Evolutionary conservation across 2,329 filamentous ascomycete species (phyloP).

Genomic region (Cladophialophora exuberans): DNA sequence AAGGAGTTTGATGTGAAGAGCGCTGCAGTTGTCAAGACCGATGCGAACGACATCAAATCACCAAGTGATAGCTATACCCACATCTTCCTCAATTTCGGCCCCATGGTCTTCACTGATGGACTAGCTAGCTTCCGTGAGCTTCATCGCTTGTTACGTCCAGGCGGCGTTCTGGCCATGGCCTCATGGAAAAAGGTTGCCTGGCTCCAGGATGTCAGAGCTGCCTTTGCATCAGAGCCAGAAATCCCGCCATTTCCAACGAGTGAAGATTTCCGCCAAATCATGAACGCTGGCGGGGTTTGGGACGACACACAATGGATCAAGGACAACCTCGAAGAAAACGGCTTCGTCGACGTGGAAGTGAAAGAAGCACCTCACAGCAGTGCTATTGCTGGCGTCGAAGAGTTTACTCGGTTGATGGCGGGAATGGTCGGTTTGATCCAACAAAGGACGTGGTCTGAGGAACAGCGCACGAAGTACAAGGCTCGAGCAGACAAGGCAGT

Average conservation of each 20-base stretch:
- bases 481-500: slow-evolving; percentile 15
- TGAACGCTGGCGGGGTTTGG: slow-evolving; percentile 14
- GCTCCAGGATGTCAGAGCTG: slow-evolving; percentile 34
- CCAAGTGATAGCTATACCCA: slow-evolving; percentile 45
- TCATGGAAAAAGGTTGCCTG: slow-evolving; percentile 43
- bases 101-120: slow-evolving; percentile 52
- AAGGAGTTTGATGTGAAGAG: slow-evolving; percentile 52
- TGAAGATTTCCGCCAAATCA: slow-evolving; percentile 18
- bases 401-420: slow-evolving; percentile 10
- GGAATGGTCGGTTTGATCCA: slow-evolving; percentile 15
- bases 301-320: slow-evolving; percentile 12
- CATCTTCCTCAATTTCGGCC: slow-evolving; percentile 52
- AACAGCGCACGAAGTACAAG: slow-evolving; percentile 17
- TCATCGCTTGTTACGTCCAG: slow-evolving; percentile 40
- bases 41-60: slow-evolving; percentile 53
- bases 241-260: slow-evolving; percentile 35
- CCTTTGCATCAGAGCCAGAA: slow-evolving; percentile 35
- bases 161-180: slow-evolving; percentile 40
- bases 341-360: slow-evolving; percentile 21
- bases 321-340: background rate
- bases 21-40: slow-evolving; percentile 47
- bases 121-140: slow-evolving; percentile 39
- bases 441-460: slow-evolving; percentile 15
- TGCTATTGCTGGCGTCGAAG: background rate
- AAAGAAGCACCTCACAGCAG: slow-evolving; percentile 9